Evolutionary conservation across 805 yeast genomes (phyloP).

Genomic region (Saturnispora halmiae): DNA sequence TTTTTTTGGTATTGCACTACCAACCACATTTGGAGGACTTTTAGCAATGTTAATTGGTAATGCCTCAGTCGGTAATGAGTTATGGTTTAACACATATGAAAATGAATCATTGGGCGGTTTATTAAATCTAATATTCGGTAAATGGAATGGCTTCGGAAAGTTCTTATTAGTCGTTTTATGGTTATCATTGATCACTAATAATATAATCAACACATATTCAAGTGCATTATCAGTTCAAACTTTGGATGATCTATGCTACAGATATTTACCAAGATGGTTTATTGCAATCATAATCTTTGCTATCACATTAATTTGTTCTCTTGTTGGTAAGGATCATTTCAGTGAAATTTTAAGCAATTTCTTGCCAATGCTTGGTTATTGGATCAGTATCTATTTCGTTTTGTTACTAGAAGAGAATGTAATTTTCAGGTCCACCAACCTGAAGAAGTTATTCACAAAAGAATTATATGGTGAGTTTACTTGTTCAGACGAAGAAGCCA

Average conservation of each 20-base stretch:
- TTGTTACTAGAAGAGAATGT: constrained; percentile 62
- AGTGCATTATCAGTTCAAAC: constrained; percentile 75
- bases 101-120: constrained; percentile 68
- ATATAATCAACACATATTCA: constrained; percentile 71
- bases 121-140: constrained; percentile 49
- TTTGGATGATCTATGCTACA: constrained; percentile 39
- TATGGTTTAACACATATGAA: constrained; percentile 51
- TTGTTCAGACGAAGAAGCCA: not conserved
- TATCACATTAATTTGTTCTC: constrained; percentile 58
- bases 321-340: constrained; percentile 69
- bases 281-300: constrained; percentile 58
- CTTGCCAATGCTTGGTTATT: constrained; percentile 85
- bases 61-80: constrained; percentile 46
- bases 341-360: constrained; percentile 68
- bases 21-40: constrained; percentile 69
- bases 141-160: constrained; percentile 74
- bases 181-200: constrained; percentile 71
- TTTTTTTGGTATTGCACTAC: constrained; percentile 55
- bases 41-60: constrained; percentile 65
- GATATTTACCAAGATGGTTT: constrained; percentile 68
- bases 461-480: constrained; percentile 28
- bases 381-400: constrained; percentile 78
- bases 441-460: constrained; percentile 32
- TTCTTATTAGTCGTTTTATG: constrained; percentile 61
- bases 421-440: constrained; percentile 49